phyloP scores from a whole-genome alignment of 108 stramenopile genomes.

The Aureococcus anophagefferens region DNA sequence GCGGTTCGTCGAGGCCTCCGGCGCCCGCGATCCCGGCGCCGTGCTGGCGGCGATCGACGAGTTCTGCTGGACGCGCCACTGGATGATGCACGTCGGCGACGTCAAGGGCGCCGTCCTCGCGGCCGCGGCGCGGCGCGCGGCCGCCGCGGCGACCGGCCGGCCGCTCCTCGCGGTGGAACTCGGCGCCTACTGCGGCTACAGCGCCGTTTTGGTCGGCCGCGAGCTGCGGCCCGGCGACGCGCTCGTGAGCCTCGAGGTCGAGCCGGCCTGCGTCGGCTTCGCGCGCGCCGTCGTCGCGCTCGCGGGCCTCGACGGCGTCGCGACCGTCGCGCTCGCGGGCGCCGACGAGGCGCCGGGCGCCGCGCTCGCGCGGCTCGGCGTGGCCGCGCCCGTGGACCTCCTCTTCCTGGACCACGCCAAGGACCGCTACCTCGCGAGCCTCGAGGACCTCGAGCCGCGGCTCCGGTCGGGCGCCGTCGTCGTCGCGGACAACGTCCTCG shows the following conservation, averaged over 20 bases:
- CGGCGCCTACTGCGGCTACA: conserved; percentile 80
- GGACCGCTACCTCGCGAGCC: conserved; percentile 58
- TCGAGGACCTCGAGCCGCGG: conserved; percentile 40
- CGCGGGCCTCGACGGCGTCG: not conserved
- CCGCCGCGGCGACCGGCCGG: not conserved
- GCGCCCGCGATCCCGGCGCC: not conserved
- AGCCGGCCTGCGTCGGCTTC: not conserved
- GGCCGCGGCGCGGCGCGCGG: conserved; percentile 10
- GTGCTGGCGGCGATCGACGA: conserved; percentile 45
- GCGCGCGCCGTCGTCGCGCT: not conserved
- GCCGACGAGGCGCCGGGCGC: not conserved
- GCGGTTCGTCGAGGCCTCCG: no score
- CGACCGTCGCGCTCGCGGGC: not conserved
- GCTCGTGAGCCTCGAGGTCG: not conserved
- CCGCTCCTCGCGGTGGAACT: conserved; percentile 55
- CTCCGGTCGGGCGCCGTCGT: conserved; percentile 48
- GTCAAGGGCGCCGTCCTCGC: conserved; percentile 55
- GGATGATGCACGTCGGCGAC: conserved; percentile 84
- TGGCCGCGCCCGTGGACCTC: conserved; percentile 38
- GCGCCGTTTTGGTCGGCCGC: conserved; percentile 46
- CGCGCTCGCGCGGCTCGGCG: not conserved
- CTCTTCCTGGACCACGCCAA: conserved; percentile 84
- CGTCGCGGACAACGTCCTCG: conserved; percentile 77
- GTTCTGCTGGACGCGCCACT: conserved; percentile 62
- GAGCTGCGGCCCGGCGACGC: conserved; percentile 18